Evolutionary conservation across 768 basidiomycete species (phyloP), one percentile per base, ranked within the genome.

Genomic region (Trametes cinnabarina): DNA sequence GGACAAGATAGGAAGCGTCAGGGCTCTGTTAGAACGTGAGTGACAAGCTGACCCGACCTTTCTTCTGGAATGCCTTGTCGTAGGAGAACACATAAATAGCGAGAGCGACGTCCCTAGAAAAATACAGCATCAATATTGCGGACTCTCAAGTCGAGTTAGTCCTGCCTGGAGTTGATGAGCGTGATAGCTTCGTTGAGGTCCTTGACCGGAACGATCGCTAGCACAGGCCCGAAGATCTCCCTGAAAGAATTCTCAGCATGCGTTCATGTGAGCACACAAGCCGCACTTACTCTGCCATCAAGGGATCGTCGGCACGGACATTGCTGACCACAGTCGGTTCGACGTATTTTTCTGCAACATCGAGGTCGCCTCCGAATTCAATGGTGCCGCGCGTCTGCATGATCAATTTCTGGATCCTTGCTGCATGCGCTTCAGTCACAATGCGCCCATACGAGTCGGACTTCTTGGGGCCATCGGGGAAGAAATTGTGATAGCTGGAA

Each of bases 201-300:
- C 14, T 86, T 81, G 23, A 92, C 83, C 0, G 84, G 79, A 2
- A 93, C 73, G 39, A 94, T 76, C 3, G 88, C 86, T n/a, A 94
- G 73, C 15, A 94, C 61, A 9, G 92, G 91, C 0, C 91, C 92
- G 63, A 94, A 93, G 39, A 92, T 76, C 66, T 94, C 92, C 59
- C 89, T 90, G 63, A 0, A 30, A 12, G 1, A 10, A 37, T 37
- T 0, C 34, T 26, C 12, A 7, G 10, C 4, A 14, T 44, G 25
- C 0, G 22, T 41, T 57, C 37, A 41, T 12, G 11, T 14, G 6
- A 4, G 17, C 8, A 22, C 37, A 32, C 34, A 22, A 15, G 17
- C 34, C 17, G 28, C 14, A 74, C 85, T 52, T 62, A 87, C 88
- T 88, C 84, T 66, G 77, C 76, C 88, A 93, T 89, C 62, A 92